Percentiles rank a stretch among this genome's conserved stretches.
These are phyloP conservation scores for Ramaria sp. DNA, from an alignment of 768 basidiomycete genomes.

Conservation along the genomic window DNA sequence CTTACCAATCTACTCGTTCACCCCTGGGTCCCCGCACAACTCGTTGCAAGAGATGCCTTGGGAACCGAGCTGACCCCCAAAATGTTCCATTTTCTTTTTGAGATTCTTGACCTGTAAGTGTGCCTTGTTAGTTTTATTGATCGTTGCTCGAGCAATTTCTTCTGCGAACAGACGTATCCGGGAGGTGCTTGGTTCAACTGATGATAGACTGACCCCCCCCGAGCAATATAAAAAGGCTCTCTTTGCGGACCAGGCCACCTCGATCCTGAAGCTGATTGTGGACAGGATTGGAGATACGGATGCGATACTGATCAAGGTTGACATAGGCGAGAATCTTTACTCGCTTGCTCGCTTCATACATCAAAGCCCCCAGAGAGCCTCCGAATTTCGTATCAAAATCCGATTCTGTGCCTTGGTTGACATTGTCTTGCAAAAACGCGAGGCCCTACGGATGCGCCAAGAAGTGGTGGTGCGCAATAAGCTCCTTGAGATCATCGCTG, in stretches of 20 bases:
- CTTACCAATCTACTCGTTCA: slow-evolving; percentile 59
- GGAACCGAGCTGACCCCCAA: slow-evolving; percentile 68
- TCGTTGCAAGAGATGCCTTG: slow-evolving; percentile 70
- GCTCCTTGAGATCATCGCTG: slow-evolving; percentile 65
- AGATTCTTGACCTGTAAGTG: slow-evolving; percentile 64
- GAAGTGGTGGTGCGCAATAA: slow-evolving; percentile 57
- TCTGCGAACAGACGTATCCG: not conserved
- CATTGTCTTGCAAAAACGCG: slow-evolving; percentile 50
- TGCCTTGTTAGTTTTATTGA: not conserved
- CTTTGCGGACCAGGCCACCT: slow-evolving; percentile 43
- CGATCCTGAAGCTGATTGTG: slow-evolving; percentile 67
- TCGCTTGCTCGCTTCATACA: slow-evolving; percentile 56
- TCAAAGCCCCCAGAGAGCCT: slow-evolving; percentile 42
- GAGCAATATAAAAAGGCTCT: not conserved
- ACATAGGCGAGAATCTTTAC: slow-evolving; percentile 26
- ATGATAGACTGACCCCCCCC: not conserved
- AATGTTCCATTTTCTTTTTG: slow-evolving; percentile 56
- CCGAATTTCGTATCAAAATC: slow-evolving; percentile 50
- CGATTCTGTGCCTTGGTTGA: slow-evolving; percentile 71
- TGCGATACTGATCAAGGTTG: slow-evolving; percentile 42
- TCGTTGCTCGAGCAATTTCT: not conserved
- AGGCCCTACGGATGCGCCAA: slow-evolving; percentile 53
- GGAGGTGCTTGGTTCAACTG: slow-evolving; percentile 64
- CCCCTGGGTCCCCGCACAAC: slow-evolving; percentile 58
- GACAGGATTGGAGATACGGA: slow-evolving; percentile 55